Percentiles rank a stretch among this genome's conserved stretches.
Conservation (phyloP, 2,329 filamentous ascomycete species). For the Colletotrichum godetiae region DNA sequence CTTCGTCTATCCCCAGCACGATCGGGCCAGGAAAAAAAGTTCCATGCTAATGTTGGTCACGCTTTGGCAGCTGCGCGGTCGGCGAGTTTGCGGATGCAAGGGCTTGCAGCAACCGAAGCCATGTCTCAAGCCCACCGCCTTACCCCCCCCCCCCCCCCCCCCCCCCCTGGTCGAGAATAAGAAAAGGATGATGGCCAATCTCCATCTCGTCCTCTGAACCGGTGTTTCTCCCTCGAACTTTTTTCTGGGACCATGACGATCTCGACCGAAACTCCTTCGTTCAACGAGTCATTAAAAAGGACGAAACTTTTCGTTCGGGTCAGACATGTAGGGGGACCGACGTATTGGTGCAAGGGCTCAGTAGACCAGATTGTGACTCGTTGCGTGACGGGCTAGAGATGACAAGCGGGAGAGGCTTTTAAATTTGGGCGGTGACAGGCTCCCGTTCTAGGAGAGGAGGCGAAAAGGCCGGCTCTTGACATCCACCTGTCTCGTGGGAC, state of each 20-base stretch:
- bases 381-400: slow-evolving; percentile 15
- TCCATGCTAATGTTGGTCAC: background rate
- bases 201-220: background rate
- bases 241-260: background rate
- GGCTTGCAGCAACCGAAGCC: slow-evolving; percentile 1
- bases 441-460: background rate
- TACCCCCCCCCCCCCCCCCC: too few relatives aligned
- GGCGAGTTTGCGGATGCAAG: background rate
- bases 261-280: background rate
- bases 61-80: background rate
- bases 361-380: slow-evolving; percentile 7
- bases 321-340: slow-evolving; percentile 8
- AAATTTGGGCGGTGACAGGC: background rate
- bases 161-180: background rate
- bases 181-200: background rate
- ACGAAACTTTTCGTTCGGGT: background rate
- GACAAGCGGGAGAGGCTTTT: background rate
- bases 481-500: background rate
- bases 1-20: background rate
- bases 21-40: background rate
- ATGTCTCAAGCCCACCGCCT: background rate
- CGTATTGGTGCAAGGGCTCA: slow-evolving; percentile 20
- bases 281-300: background rate
- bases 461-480: background rate
- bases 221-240: background rate